Base-by-base conservation (phyloP, 495 filamentous ascomycete genomes). In the Cercophora samala region DNA sequence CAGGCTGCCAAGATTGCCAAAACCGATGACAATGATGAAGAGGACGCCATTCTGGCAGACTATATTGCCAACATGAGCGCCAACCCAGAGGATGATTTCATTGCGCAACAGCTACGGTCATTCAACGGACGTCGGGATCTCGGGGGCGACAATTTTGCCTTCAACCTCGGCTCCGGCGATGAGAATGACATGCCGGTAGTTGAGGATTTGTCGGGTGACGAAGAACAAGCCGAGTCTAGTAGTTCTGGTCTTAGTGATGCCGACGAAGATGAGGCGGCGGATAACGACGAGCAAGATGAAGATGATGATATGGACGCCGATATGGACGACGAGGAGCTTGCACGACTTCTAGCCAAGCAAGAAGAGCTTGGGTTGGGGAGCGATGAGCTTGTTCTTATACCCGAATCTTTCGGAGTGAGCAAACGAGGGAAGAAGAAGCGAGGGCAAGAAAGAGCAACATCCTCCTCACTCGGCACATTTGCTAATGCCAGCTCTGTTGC, bases 11-110 rank as follows among this genome's bases (percentile, higher is more conserved):
- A 59, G 66, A 52, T 37, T 25, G 42, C 70, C 23, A 62, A 70
- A 54, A 58, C 65, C 60, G 53, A 22, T 2, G 60, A 68, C 9
- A 68, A 71, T 3, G 68, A 70, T 29, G 78, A 82, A 4, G 85
- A 91, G 13, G 81, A 87, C 42, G 88, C 83, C 0, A 80, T 87
- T 3, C 58, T 91, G 22, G 85, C 85, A 2, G 93, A 96, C 72
- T 95, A 96, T 69, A 89, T 93, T 63, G 86, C 85, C 65, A 93
- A 96, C 72, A 87, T 93, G 74, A 79, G 79, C 42, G 71, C 73
- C 25, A 73, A 79, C 26, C 72, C 74, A 18, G 70, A 79, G 22
- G 73, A 79, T 19, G 78, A 81, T 63, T 74, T 64, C 17, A 18
- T 64, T 56, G 37, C 51, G 37, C 64, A 59, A 22, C 66, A 66